Evolutionary conservation across 164 flowering plant species (phyloP).

Genomic region (Houttuynia cordata): DNA sequence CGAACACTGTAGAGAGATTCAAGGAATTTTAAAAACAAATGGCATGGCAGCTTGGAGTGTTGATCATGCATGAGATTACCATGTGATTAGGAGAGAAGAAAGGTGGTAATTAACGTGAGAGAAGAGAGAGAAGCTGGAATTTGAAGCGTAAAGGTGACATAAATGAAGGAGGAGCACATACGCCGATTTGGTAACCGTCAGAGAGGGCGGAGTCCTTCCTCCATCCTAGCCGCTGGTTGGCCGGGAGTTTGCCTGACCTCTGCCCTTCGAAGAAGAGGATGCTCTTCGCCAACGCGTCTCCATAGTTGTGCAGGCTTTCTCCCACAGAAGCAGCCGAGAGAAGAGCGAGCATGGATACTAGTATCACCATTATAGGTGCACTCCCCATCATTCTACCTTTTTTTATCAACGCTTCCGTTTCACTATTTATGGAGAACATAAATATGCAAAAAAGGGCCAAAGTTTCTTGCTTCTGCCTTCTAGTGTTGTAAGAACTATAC

Average conservation of each 20-base stretch:
- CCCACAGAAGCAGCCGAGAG: neutral
- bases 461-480: too few species aligned
- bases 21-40: too few species aligned
- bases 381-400: neutral
- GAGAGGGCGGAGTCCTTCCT: slow-evolving; percentile 6
- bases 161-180: neutral
- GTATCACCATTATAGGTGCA: neutral
- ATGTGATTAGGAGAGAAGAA: too few species aligned
- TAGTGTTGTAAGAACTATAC: too few species aligned
- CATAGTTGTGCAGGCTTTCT: slow-evolving; percentile 1
- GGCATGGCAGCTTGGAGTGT: too few species aligned
- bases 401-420: too few species aligned
- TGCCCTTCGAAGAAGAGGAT: slow-evolving; percentile 15
- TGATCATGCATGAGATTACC: too few species aligned
- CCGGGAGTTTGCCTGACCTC: slow-evolving; percentile 10
- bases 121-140: too few species aligned
- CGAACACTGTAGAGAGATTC: too few species aligned
- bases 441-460: too few species aligned
- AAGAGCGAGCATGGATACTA: neutral
- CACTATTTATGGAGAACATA: too few species aligned
- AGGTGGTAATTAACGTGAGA: neutral
- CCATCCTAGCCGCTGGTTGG: slow-evolving; percentile 10
- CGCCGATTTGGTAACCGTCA: slow-evolving; percentile 3
- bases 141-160: neutral
- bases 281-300: slow-evolving; percentile 7